A percentile compares a stretch with the other conserved stretches of the same genome.
Conservation (phyloP, 768 basidiomycete genomes). For the Rhodotorula kratochvilovae region DNA sequence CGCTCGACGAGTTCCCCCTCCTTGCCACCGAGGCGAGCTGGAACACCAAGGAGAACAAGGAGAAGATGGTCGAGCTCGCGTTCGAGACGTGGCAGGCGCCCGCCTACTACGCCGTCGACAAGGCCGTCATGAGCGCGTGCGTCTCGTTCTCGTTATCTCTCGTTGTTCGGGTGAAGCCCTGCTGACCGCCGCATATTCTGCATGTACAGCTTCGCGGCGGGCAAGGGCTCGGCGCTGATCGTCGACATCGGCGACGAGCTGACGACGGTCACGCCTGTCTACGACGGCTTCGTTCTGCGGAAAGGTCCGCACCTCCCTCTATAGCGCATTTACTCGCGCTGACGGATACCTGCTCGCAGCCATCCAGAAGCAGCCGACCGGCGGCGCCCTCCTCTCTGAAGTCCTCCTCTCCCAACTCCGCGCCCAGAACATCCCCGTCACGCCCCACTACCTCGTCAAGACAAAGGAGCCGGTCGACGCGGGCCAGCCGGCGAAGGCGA, state of each 20-base stretch:
- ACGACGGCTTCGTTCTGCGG: constrained; percentile 93
- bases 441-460: constrained; percentile 84
- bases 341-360: constrained; percentile 55
- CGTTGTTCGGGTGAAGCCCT: too few relatives aligned
- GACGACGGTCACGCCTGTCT: constrained; percentile 88
- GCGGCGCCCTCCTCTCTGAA: constrained; percentile 62
- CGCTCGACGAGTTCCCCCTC: constrained; percentile 68
- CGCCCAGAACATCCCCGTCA: constrained; percentile 55
- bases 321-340: too few relatives aligned
- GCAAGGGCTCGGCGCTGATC: constrained; percentile 93
- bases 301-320: constrained; percentile 66
- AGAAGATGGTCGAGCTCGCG: constrained; percentile 93
- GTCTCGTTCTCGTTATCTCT: constrained; percentile 29
- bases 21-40: constrained; percentile 92
- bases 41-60: constrained; percentile 88
- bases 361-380: constrained; percentile 55
- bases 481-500: constrained; percentile 60
- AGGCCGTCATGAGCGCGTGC: constrained; percentile 87
- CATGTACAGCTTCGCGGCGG: constrained; percentile 75
- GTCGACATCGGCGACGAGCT: constrained; percentile 86
- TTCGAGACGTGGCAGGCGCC: constrained; percentile 94
- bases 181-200: too few relatives aligned
- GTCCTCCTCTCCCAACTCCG: constrained; percentile 48
- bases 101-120: constrained; percentile 94
- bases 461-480: constrained; percentile 66